Evolutionary conservation across 805 yeast genomes (phyloP), one percentile per base, ranked within the genome.

Genomic region (Yamadazyma laniorum): DNA sequence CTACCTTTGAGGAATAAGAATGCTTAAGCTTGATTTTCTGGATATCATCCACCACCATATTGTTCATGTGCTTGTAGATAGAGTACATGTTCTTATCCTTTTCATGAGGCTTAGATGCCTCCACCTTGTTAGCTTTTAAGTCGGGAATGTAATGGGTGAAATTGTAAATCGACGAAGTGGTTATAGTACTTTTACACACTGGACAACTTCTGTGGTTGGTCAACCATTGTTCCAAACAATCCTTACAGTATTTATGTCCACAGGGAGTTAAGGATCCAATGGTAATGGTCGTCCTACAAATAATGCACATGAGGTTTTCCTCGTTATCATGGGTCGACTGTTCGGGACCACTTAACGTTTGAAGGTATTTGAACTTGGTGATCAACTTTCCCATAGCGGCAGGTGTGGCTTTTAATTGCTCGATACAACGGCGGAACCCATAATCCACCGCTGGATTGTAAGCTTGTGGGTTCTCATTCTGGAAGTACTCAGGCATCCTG

Each of bases 231-330:
- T 64, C 71, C 25, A 93, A 66, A 58, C 99, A 93, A 1, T 77
- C 85, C 40, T 78, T 75, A 56, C 99, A 93, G 55, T 84, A 93
- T 49, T 80, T 80, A 60, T 93, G 99, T 0, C 98, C 98, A 70
- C 99, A 93, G 7, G 79, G 79, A 0, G 95, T 83, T 39, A 93
- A 65, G 0, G 93, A 74, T 0, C 99, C 99, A 27, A 79, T 68
- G 3, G 75, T 67, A 34, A 89, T 86, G 1, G 75, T 56, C 3
- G 80, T 72, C 15, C 84, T 77, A 56, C 99, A 93, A 43, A 93
- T 90, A 22, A 81, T 74, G 59, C 99, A 93, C 14, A 72, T 59
- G 37, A 71, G 55, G 7, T 69, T 76, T 6, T 70, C 72, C 7
- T 62, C 64, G 9, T 47, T 52, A 8, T n/a, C 32, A 18, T 21